Base-by-base conservation (phyloP, 2,329 filamentous ascomycete genomes). In the Nemania diffusa region DNA sequence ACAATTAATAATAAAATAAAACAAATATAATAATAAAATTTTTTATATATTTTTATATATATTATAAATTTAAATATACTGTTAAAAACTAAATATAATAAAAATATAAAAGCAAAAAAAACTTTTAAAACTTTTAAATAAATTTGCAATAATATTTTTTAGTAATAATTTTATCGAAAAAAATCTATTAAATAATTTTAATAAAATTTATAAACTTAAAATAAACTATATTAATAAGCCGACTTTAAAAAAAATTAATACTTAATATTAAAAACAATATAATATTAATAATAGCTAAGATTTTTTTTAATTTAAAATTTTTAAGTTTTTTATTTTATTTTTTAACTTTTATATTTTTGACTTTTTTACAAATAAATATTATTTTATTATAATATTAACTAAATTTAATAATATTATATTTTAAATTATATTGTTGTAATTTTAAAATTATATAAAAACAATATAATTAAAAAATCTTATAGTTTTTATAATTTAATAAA, bases 291-390 rank as follows among this genome's bases (percentile, higher is more conserved):
- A 52, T n/a, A 52, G 13, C 9, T 32, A 9, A 2, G 32, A 32
- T 29, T 29, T 52, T 11, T 52, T 52, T 52, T n/a, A 52, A n/a
- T 2, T 11, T n/a, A 32, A 52, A 52, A 7, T 52, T 9, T 32
- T 52, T 52, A 29, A 52, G 26, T 32, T 32, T 52, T 32, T 52
- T 52, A n/a, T 52, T 52, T 27, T 15, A 9, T 15, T 50, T 27
- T 15, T 5, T 27, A 27, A 50, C 11, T 50, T 15, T 27, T 27
- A 50, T 50, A 15, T 27, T 13, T 27, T 50, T 50, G 24, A 50
- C 46, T 26, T 50, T 50, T 27, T 50, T 20, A 32, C 26, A 32
- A 52, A 52, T 52, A 32, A 20, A 52, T 52, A 52, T 52, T 52
- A 52, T 52, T 20, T 52, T 20, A 32, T 52, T 20, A 9, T 52